Conservation (phyloP, 2,329 filamentous ascomycete genomes). For the Colletotrichum simmondsii region DNA sequence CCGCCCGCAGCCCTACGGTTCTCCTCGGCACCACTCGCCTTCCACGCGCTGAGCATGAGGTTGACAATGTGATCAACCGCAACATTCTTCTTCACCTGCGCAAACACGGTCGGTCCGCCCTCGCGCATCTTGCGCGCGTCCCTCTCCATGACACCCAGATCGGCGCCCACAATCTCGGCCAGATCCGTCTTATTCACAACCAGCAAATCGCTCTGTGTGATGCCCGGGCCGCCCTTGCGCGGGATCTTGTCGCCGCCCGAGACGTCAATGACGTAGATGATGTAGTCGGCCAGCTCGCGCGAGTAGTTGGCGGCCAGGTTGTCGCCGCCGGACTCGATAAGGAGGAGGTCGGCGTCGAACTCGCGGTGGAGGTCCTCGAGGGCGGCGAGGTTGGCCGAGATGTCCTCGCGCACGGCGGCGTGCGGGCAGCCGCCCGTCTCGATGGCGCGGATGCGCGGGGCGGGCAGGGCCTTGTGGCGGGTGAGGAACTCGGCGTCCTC, state of each 20-base stretch:
- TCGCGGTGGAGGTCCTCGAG: conserved; percentile 87
- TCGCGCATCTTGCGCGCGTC: conserved; percentile 96
- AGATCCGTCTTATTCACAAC: conserved; percentile 98
- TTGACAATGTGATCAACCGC: conserved; percentile 89
- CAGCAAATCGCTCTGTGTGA: conserved; percentile 93
- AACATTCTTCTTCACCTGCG: conserved; percentile 93
- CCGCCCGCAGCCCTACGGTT: conserved; percentile 65
- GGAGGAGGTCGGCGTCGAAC: conserved; percentile 83
- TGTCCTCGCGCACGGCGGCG: conserved; percentile 97
- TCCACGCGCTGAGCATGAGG: conserved; percentile 92
- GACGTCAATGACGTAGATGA: conserved; percentile 99
- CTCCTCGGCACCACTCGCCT: conserved; percentile 82
- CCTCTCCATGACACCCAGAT: conserved; percentile 92
- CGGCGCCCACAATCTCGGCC: conserved; percentile 89
- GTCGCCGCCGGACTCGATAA: conserved; percentile 96
- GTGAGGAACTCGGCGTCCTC: conserved; percentile 99
- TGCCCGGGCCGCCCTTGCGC: conserved; percentile 93
- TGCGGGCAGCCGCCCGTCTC: conserved; percentile 98
- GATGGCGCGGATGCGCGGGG: conserved; percentile 89
- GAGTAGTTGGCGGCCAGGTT: conserved; percentile 98
- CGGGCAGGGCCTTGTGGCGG: conserved; percentile 82
- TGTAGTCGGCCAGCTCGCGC: conserved; percentile 94
- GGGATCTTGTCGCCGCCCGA: conserved; percentile 97
- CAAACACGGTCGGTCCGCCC: conserved; percentile 94
- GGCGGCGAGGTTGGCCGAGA: conserved; percentile 90